These are phyloP conservation scores for Aspergillus fijiensis DNA, from an alignment of 2,329 filamentous ascomycete species.

Conservation along the genomic window DNA sequence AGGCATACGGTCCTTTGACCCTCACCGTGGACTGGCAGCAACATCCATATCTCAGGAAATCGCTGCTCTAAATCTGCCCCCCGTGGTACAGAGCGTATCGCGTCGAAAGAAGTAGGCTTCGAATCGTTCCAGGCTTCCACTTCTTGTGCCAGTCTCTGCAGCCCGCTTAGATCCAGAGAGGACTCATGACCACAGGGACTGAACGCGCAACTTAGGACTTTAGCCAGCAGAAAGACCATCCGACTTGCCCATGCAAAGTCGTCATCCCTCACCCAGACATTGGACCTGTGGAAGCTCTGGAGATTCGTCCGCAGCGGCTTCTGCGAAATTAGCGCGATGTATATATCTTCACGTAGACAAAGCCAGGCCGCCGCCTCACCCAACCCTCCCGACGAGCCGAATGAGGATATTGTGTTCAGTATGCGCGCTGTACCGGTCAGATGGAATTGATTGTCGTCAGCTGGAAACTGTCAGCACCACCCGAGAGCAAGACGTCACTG, in stretches of 20 bases:
- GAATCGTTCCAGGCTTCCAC: slow-evolving; percentile 24
- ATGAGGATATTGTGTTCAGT: slow-evolving; percentile 38
- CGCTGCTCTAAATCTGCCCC: slow-evolving; percentile 18
- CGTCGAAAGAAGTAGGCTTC: slow-evolving; percentile 28
- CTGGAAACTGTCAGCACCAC: slow-evolving; percentile 15
- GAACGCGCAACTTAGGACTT: slow-evolving; percentile 26
- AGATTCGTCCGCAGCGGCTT: slow-evolving; percentile 36
- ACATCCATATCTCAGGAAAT: slow-evolving; percentile 33
- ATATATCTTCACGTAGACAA: slow-evolving; percentile 41
- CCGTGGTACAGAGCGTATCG: slow-evolving; percentile 26
- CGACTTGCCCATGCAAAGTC: slow-evolving; percentile 40
- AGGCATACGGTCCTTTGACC: neutral
- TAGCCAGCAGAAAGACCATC: slow-evolving; percentile 39
- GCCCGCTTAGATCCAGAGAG: neutral
- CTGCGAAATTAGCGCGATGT: slow-evolving; percentile 36
- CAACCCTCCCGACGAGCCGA: slow-evolving; percentile 40
- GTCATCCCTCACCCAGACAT: slow-evolving; percentile 33
- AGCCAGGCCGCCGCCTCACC: slow-evolving; percentile 43
- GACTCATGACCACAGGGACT: slow-evolving; percentile 1
- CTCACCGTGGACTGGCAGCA: slow-evolving; percentile 33
- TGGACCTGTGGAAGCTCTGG: slow-evolving; percentile 34
- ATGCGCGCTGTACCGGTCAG: slow-evolving; percentile 38
- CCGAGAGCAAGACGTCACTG: neutral
- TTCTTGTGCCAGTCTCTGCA: slow-evolving; percentile 13
- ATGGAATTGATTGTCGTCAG: slow-evolving; percentile 37